These are phyloP conservation scores for Hermanozyma aechmeae DNA, from an alignment of 805 yeast genomes.

Conservation along the genomic window DNA sequence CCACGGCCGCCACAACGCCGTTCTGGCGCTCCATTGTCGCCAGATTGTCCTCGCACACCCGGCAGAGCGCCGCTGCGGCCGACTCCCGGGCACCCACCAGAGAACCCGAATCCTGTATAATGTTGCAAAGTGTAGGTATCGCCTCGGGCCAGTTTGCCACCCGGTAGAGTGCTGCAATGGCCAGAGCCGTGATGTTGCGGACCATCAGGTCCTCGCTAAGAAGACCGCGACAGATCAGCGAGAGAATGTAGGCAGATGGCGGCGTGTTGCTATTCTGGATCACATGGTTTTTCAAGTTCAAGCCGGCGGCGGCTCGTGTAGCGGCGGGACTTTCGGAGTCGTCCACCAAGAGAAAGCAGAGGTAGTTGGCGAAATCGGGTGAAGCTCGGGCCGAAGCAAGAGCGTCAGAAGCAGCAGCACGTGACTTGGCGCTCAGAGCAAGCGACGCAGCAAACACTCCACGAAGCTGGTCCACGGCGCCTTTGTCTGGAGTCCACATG, in stretches of 20 bases:
- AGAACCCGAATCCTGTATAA: slow-evolving; percentile 22
- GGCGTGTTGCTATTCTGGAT: slow-evolving; percentile 23
- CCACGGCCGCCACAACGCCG: too few relatives aligned
- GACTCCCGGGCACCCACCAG: slow-evolving; percentile 46
- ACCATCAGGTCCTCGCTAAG: slow-evolving; percentile 49
- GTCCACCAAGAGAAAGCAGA: slow-evolving; percentile 56
- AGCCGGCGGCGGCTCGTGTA: slow-evolving; percentile 81
- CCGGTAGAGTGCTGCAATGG: slow-evolving; percentile 73
- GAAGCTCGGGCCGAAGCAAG: slow-evolving; percentile 59
- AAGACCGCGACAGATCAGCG: slow-evolving; percentile 46
- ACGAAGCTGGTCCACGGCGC: slow-evolving; percentile 54
- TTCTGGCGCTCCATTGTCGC: slow-evolving; percentile 54
- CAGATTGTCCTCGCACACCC: slow-evolving; percentile 85
- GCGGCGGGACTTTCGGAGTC: slow-evolving; percentile 41
- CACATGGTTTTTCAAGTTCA: slow-evolving; percentile 73
- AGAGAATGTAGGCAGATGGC: slow-evolving; percentile 28
- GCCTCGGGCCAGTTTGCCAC: slow-evolving; percentile 65
- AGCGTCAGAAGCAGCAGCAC: slow-evolving; percentile 65
- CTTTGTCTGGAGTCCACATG: slow-evolving; percentile 61
- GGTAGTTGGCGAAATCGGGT: slow-evolving; percentile 75
- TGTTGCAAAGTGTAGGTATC: slow-evolving; percentile 56
- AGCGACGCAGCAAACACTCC: slow-evolving; percentile 63
- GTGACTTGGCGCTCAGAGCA: slow-evolving; percentile 43
- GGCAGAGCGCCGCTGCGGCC: slow-evolving; percentile 71
- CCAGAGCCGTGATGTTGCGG: slow-evolving; percentile 84